phyloP scores from a whole-genome alignment of 371 early-diverging fungal genomes.

The Apophysomyces sp. region DNA sequence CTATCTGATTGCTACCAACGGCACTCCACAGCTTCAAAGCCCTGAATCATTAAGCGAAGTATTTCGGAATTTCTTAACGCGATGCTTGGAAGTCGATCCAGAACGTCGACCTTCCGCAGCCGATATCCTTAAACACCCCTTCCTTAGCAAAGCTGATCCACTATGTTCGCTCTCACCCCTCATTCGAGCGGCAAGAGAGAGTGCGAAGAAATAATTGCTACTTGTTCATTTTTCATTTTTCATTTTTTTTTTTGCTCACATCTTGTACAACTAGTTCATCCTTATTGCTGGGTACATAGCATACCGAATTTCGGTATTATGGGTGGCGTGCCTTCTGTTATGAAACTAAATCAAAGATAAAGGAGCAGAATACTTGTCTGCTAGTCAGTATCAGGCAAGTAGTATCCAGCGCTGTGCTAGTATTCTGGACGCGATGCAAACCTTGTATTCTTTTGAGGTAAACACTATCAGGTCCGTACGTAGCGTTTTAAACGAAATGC shows the following conservation, averaged over 20 bases:
- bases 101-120: slow-evolving; percentile 79
- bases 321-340: background rate
- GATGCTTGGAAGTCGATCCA: slow-evolving; percentile 81
- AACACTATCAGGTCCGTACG: too few species aligned
- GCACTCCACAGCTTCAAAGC: slow-evolving; percentile 89
- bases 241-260: background rate
- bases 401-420: background rate
- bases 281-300: background rate
- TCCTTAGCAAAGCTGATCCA: slow-evolving; percentile 84
- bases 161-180: slow-evolving; percentile 81
- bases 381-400: background rate
- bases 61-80: slow-evolving; percentile 81
- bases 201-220: background rate
- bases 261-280: background rate
- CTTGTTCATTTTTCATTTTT: background rate
- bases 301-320: background rate
- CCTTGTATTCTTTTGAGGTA: too few species aligned
- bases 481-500: too few species aligned
- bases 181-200: slow-evolving; percentile 83
- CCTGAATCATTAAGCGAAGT: slow-evolving; percentile 75
- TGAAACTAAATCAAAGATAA: background rate
- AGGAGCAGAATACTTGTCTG: background rate
- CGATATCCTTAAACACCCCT: slow-evolving; percentile 83
- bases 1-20: slow-evolving; percentile 94
- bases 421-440: too few species aligned